phyloP scores from a whole-genome alignment of 306 rosid genomes.

The Begonia masoniana region DNA sequence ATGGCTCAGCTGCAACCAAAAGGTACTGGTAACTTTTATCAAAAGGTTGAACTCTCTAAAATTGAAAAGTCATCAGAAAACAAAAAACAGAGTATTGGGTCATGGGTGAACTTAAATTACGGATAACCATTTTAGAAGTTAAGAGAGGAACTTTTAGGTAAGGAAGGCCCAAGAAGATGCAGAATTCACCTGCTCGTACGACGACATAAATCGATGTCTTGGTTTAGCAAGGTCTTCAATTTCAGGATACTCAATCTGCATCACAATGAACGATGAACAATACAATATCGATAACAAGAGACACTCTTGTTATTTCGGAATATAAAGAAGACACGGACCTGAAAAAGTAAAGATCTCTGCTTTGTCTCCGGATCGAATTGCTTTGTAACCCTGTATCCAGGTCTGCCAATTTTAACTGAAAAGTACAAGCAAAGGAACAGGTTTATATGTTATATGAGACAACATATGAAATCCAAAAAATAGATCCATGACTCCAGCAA shows the following conservation, averaged over 20 bases:
- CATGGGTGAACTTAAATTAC: no score
- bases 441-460: no score
- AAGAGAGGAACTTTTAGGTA: no score
- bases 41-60: constrained; percentile 65
- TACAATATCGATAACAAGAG: not conserved
- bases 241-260: constrained; percentile 94
- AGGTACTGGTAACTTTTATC: constrained; percentile 85
- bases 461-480: no score
- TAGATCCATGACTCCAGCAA: no score
- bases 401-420: constrained; percentile 92
- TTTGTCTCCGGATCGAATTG: no score
- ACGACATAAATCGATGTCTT: constrained; percentile 92
- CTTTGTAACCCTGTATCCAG: constrained; percentile 82
- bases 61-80: constrained; percentile 4
- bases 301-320: no score
- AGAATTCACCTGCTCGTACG: constrained; percentile 69
- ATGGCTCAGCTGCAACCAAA: constrained; percentile 85
- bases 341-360: constrained; percentile 92
- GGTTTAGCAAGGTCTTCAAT: constrained; percentile 88
- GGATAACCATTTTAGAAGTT: no score
- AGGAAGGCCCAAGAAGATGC: no score
- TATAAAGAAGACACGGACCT: constrained; percentile 28
- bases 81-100: not conserved
- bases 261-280: not conserved
- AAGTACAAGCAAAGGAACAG: not conserved